A percentile compares a stretch with the other conserved stretches of the same genome.
phyloP scores from a whole-genome alignment of 768 basidiomycete species.

The Mycena metata region DNA sequence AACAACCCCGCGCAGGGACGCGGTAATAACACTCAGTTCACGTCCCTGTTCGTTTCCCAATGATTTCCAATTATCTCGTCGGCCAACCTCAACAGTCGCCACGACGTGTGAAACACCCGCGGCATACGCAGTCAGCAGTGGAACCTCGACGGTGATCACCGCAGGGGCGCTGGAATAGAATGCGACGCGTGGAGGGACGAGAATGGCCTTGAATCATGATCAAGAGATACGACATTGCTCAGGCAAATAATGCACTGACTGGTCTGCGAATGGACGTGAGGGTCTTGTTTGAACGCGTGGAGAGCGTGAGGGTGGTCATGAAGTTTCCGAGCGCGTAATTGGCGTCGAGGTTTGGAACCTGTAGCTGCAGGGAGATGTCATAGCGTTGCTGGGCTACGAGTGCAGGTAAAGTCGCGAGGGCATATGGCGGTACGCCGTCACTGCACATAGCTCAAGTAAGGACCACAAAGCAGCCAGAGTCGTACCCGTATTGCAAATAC shows the following conservation, averaged over 20 bases:
- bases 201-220: conserved; percentile 65
- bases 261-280: conserved; percentile 72
- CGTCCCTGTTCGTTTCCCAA: conserved; percentile 78
- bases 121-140: conserved; percentile 69
- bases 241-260: conserved; percentile 57
- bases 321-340: conserved; percentile 88
- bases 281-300: conserved; percentile 72
- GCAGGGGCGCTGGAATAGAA: conserved; percentile 57
- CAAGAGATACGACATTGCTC: conserved; percentile 20
- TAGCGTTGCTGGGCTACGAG: conserved; percentile 78
- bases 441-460: conserved; percentile 51
- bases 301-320: conserved; percentile 78
- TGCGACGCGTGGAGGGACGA: conserved; percentile 58
- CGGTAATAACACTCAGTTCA: conserved; percentile 77
- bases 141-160: conserved; percentile 64
- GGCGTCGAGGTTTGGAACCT: conserved; percentile 73
- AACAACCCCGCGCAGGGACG: conserved; percentile 72
- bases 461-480: conserved; percentile 15
- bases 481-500: conserved; percentile 87
- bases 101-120: conserved; percentile 60
- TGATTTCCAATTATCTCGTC: conserved; percentile 78
- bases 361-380: conserved; percentile 76
- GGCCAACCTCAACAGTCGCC: conserved; percentile 81
- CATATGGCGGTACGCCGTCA: conserved; percentile 75
- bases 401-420: conserved; percentile 62